A percentile compares a stretch with the other conserved stretches of the same genome.
These are phyloP conservation scores for Hortiboletus campestris DNA, from an alignment of 768 basidiomycete genomes.

Conservation along the genomic window DNA sequence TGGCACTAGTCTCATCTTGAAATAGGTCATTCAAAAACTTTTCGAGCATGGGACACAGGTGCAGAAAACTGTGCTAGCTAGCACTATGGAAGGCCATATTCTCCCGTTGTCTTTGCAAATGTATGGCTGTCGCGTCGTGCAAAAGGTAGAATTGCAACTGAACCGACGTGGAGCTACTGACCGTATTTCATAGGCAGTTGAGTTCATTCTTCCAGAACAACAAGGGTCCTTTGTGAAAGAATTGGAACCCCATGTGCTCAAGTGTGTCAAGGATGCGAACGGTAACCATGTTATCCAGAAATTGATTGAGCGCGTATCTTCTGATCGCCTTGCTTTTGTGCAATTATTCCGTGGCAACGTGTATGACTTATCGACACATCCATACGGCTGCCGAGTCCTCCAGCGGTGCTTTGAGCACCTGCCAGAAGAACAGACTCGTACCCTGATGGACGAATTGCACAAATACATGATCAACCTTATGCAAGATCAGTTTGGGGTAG, in stretches of 20 bases:
- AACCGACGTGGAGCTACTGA: constrained; percentile 2
- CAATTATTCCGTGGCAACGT: constrained; percentile 75
- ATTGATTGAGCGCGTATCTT: constrained; percentile 74
- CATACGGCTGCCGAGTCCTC: constrained; percentile 92
- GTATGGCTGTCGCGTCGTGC: constrained; percentile 96
- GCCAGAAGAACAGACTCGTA: constrained; percentile 60
- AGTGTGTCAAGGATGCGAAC: constrained; percentile 87
- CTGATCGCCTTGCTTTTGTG: constrained; percentile 76
- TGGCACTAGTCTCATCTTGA: constrained; percentile 6
- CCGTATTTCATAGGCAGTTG: constrained; percentile 62
- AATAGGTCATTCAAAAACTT: constrained; percentile 87
- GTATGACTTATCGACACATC: constrained; percentile 78
- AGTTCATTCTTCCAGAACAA: constrained; percentile 75
- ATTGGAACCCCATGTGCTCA: constrained; percentile 75
- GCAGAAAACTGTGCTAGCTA: constrained; percentile 70
- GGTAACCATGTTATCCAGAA: constrained; percentile 97
- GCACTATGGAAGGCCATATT: constrained; percentile 75
- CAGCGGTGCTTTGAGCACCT: constrained; percentile 91
- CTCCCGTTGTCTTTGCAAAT: constrained; percentile 80
- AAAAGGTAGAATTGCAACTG: constrained; percentile 59
- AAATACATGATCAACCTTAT: constrained; percentile 68
- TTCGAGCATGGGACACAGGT: constrained; percentile 80
- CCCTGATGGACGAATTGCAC: constrained; percentile 82
- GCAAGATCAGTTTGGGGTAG: constrained; percentile 88
- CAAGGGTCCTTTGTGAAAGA: constrained; percentile 74